Percentiles rank a stretch among this genome's conserved stretches.
These are phyloP conservation scores for Kandelia obovata DNA, from an alignment of 345 rosid species.

Conservation along the genomic window DNA sequence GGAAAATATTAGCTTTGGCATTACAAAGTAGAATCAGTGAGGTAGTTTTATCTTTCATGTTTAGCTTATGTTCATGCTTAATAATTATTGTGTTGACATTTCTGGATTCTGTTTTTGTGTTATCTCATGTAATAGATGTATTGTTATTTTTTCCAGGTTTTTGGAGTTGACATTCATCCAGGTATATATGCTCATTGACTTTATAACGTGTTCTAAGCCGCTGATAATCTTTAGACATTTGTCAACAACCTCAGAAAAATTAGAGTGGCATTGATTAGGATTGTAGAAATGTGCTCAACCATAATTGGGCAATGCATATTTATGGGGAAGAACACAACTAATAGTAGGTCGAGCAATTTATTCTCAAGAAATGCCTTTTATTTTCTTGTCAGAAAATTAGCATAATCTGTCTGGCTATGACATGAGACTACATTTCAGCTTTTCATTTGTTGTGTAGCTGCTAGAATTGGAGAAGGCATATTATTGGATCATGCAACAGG, in stretches of 20 bases:
- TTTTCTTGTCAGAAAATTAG: conserved; percentile 9
- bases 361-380: not conserved
- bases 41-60: conserved; percentile 38
- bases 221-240: not conserved
- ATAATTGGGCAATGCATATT: no score
- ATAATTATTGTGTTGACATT: not conserved
- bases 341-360: conserved; percentile 1
- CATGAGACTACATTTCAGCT: conserved; percentile 2
- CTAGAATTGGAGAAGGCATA: conserved; percentile 81
- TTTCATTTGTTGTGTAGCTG: conserved; percentile 45
- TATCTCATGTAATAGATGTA: conserved; percentile 4
- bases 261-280: not conserved
- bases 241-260: not conserved
- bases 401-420: not conserved
- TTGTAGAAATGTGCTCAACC: not conserved
- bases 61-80: not conserved
- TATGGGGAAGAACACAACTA: not conserved
- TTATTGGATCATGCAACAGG: conserved; percentile 91
- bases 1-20: conserved; percentile 73
- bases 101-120: conserved; percentile 1
- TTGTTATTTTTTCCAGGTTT: conserved; percentile 47
- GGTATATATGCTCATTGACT: conserved; percentile 46
- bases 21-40: conserved; percentile 85
- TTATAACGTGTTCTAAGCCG: not conserved
- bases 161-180: conserved; percentile 95